phyloP scores from a whole-genome alignment of 2,329 filamentous ascomycete genomes.

The Rhynchosporium agropyri region DNA sequence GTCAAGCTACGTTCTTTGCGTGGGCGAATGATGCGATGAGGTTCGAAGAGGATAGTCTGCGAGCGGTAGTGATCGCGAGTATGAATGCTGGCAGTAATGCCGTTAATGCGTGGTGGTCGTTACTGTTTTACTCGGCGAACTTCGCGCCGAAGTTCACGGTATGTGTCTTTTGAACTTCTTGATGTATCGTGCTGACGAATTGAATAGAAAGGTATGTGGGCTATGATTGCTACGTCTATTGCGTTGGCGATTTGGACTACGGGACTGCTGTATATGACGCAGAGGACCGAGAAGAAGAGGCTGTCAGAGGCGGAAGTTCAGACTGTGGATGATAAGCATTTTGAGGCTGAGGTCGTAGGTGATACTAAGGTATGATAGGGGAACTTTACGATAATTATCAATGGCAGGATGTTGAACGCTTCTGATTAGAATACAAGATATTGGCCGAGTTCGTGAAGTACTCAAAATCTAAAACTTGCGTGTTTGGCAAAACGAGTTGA shows the following conservation, averaged over 20 bases:
- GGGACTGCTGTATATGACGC: constrained; percentile 52
- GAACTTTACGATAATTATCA: no score
- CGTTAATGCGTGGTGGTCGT: constrained; percentile 73
- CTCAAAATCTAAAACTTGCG: no score
- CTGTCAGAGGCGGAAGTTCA: constrained; percentile 21
- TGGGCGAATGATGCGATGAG: constrained; percentile 67
- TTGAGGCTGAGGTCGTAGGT: constrained; percentile 14
- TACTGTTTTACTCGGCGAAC: constrained; percentile 69
- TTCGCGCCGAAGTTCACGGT: constrained; percentile 57
- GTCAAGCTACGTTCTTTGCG: constrained; percentile 74
- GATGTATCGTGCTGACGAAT: neutral
- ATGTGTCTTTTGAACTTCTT: constrained; percentile 15
- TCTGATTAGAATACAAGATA: neutral
- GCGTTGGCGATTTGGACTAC: constrained; percentile 62
- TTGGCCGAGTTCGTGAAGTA: no score
- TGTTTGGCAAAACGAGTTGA: no score
- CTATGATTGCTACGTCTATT: constrained; percentile 68
- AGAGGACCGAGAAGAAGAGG: constrained; percentile 43
- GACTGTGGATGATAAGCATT: constrained; percentile 22
- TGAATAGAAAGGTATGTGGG: constrained; percentile 66
- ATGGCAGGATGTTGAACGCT: neutral
- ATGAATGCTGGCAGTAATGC: constrained; percentile 73
- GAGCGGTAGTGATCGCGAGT: constrained; percentile 68
- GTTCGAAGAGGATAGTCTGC: constrained; percentile 62
- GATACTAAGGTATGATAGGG: constrained; percentile 24